Evolutionary conservation across 1,139 yeast genomes (phyloP).

Genomic region (Kodamaea fungicola): DNA sequence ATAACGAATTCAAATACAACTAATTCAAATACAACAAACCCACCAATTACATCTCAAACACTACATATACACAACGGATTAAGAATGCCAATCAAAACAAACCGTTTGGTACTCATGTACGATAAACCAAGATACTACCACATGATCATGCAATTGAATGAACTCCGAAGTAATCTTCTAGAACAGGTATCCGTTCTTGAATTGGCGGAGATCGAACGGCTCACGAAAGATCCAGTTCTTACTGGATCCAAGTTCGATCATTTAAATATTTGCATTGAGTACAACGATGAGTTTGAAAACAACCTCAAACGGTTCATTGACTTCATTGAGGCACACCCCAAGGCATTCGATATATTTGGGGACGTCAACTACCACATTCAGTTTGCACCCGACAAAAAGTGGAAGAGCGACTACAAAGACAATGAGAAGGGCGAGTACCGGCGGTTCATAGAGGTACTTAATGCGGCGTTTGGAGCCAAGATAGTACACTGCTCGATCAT

Average conservation of each 20-base stretch:
- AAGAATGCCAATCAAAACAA: constrained; percentile 8
- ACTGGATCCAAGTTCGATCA: constrained; percentile 17
- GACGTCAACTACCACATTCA: constrained; percentile 38
- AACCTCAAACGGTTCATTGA: constrained; percentile 20
- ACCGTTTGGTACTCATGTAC: constrained; percentile 29
- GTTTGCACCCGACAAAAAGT: constrained; percentile 32
- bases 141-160: constrained; percentile 26
- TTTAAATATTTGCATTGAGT: constrained; percentile 35
- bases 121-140: constrained; percentile 31
- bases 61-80: no score
- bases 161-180: constrained; percentile 18
- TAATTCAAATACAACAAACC: no score
- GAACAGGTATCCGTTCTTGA: constrained; percentile 22
- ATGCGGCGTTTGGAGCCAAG: constrained; percentile 23
- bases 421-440: constrained; percentile 25
- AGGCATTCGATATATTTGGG: constrained; percentile 15
- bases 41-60: not conserved
- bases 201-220: constrained; percentile 14
- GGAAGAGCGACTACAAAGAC: constrained; percentile 29
- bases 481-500: constrained; percentile 40
- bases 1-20: no score
- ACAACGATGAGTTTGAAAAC: constrained; percentile 27
- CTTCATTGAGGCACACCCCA: constrained; percentile 19
- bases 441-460: constrained; percentile 22
- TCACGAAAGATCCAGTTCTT: constrained; percentile 11